Base-by-base conservation (phyloP, 495 filamentous ascomycete species). In the Aspergillus avenaceus region DNA sequence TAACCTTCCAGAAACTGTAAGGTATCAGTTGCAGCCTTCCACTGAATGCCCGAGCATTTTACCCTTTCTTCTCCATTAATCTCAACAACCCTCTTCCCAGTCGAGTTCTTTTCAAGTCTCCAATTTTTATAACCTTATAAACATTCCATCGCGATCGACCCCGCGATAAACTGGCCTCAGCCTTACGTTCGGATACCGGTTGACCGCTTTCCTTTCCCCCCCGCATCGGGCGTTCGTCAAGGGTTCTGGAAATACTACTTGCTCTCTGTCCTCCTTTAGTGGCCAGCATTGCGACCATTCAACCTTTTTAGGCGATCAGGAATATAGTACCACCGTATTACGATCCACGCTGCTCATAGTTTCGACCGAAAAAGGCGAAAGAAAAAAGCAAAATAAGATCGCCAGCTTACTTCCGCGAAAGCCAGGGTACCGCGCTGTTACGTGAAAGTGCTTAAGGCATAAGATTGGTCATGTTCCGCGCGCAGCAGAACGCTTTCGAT, bases 401-500 rank as follows among this genome's bases (percentile, higher is more conserved):
- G n/a, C n/a, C n/a, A 19, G 21, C 21, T 8, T 38, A 18, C 21
- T 13, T 31, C 28, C 28, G 28, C 28, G n/a, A n/a, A n/a, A 31
- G n/a, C 8, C 28, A 31, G 28, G 27, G 25, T 25, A 23, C 23
- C 27, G 21, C 24, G 34, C 37, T 41, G 47, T 37, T 24, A 34
- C 26, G 36, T 25, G 41, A 25, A 38, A 29, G 47, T 34, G 18
- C 36, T 51, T 37, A 40, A 50, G 46, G 31, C 18, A 27, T 48
- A 25, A 47, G 28, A 52, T 12, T 48, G 36, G 57, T 45, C 26
- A 91, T 91, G 87, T 91, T 91, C 72, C 84, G 87, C 65, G 79
- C 84, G 27, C 87, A 89, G 67, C 80, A 83, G 62, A 91, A 90
- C 69, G 77, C 80, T 23, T 90, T 91, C 54, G 87, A 91, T 64